Evolutionary conservation across 257 asterid genomes (phyloP), one percentile per base, ranked within the genome.

Genomic region (Fraxinus quadrangulata): DNA sequence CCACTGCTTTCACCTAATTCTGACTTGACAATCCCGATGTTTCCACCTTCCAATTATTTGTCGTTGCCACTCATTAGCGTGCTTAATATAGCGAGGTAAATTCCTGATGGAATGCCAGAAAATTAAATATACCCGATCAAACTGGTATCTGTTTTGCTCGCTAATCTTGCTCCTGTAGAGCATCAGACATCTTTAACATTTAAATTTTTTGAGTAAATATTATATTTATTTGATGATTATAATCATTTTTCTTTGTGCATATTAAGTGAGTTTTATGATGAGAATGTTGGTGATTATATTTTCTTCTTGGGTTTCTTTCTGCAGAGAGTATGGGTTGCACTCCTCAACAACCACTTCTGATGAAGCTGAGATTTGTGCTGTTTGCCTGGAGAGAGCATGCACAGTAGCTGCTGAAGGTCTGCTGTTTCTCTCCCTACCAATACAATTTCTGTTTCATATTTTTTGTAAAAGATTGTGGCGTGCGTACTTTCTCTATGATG

Each of bases 41-140:
- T 96, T 81, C 92, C 96, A 70, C 92, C 87, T 81, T 96, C 99
- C 71, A 91, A 88, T 81, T 90, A 93, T 86, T 83, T 96, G 75
- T 90, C 99, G 0, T 83, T 94, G 83, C 99, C 99, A 2, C 96
- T 96, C 84, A 76, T 90, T 92, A 96, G 99, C n/a, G 92, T 89
- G 76, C 89, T 96, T 45, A 90, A 90, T 81, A 96, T 96, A 40
- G 99, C 99, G 75, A 92, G 99, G 99, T 93, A 84, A 80, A 66
- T 56, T 17, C 66, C 66, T 7, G 11, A 7, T 1, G 59, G 19
- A 47, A 47, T 14, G 59, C 59, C n/a, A 47, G 56, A 47, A 54
- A 19, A 54, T 54, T 54, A 54, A 54, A 54, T 17, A 54, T 19
- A 6, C 10, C 65, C 26, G 0, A 17, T 3, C 56, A 47, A 47